These are phyloP conservation scores for Fusarium concolor DNA, from an alignment of 2,329 filamentous ascomycete genomes.

Conservation along the genomic window DNA sequence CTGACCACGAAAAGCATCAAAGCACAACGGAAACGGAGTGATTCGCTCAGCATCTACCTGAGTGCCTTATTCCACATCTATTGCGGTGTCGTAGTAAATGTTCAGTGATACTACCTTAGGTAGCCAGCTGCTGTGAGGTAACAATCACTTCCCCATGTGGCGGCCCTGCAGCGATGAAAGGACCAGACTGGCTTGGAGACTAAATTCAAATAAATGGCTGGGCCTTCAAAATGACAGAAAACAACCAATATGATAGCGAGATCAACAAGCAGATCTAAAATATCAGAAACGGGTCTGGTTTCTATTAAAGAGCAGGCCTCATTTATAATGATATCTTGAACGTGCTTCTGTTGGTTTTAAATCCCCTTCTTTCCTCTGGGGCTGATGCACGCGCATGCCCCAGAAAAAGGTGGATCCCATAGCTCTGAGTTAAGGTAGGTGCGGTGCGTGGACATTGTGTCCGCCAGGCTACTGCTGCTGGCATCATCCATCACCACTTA, in stretches of 20 bases:
- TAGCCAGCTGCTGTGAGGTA: neutral
- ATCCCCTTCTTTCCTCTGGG: neutral
- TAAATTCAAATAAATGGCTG: neutral
- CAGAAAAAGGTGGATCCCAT: conserved; percentile 34
- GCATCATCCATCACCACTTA: conserved; percentile 45
- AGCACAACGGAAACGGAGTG: conserved; percentile 2
- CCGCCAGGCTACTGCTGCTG: conserved; percentile 46
- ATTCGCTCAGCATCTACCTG: neutral
- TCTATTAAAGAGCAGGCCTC: neutral
- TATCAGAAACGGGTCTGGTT: neutral
- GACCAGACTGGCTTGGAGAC: neutral
- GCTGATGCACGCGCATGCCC: conserved; percentile 10
- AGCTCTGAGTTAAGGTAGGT: conserved; percentile 14
- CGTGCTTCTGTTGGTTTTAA: neutral
- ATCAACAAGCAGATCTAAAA: no score
- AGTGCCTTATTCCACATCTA: neutral
- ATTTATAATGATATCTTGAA: neutral
- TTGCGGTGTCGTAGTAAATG: neutral
- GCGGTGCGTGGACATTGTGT: conserved; percentile 6
- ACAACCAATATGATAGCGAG: neutral
- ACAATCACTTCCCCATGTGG: conserved; percentile 1
- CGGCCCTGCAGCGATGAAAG: neutral
- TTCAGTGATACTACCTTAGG: no score
- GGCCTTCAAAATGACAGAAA: neutral
- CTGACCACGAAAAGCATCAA: conserved; percentile 6